Conservation (phyloP, 176 grass and related monocot genomes). For the Saccharum spontaneum region DNA sequence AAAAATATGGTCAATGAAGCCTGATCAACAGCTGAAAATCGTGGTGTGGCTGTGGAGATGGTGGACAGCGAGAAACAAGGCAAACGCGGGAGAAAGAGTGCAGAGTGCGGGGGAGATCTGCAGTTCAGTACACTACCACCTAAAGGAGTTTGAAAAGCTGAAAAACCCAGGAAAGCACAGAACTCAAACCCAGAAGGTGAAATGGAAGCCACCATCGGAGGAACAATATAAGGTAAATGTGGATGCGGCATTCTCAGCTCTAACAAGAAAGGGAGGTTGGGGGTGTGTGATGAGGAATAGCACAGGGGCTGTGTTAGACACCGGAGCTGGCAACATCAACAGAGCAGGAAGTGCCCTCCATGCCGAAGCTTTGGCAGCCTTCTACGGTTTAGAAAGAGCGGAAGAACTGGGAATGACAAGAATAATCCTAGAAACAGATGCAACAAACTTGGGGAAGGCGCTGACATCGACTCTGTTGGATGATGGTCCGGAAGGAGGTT, state of each 20-base stretch:
- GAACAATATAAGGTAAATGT: neutral
- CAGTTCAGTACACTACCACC: too few species aligned
- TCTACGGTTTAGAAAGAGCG: neutral
- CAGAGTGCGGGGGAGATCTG: too few species aligned
- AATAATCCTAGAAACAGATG: neutral
- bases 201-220: too few species aligned
- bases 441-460: neutral
- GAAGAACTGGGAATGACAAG: neutral
- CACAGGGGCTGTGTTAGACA: neutral
- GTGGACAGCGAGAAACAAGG: too few species aligned
- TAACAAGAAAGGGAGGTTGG: neutral
- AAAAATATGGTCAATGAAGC: accelerated
- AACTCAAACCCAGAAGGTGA: accelerated
- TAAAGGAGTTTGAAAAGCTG: too few species aligned
- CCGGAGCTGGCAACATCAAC: neutral
- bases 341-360: neutral
- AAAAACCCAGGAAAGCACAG: accelerated
- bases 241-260: neutral
- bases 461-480: neutral
- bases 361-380: neutral
- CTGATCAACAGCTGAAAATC: too few species aligned
- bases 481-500: too few species aligned
- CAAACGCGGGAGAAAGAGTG: too few species aligned
- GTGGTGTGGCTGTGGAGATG: too few species aligned
- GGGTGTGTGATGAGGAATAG: neutral